phyloP scores from a whole-genome alignment of 139 green algal species.

The Monoraphidium neglectum region DNA sequence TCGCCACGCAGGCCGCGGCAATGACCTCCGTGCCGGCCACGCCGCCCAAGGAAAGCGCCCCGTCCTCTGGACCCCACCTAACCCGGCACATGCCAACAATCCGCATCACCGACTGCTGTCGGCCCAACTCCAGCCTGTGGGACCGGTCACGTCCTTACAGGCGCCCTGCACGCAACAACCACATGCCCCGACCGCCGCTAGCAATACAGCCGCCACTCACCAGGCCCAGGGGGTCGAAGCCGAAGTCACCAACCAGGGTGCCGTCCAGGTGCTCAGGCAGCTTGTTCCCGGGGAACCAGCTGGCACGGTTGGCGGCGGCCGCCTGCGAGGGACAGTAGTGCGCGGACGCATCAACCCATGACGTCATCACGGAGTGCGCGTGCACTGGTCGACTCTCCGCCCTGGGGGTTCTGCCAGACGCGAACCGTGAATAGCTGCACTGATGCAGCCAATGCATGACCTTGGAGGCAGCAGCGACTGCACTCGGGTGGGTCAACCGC shows the following conservation, averaged over 20 bases:
- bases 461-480: neutral
- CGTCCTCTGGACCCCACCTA: too few relatives aligned
- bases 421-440: neutral
- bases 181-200: too few relatives aligned
- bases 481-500: neutral
- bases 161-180: too few relatives aligned
- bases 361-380: neutral
- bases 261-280: constrained; percentile 49
- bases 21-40: too few relatives aligned
- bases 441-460: neutral
- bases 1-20: too few relatives aligned
- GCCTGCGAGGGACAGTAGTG: constrained; percentile 4
- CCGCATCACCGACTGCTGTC: too few relatives aligned
- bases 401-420: neutral
- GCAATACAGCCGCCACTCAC: too few relatives aligned
- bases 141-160: too few relatives aligned
- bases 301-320: constrained; percentile 27
- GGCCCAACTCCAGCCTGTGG: too few relatives aligned
- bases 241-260: constrained; percentile 50
- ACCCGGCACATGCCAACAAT: too few relatives aligned
- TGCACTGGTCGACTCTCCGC: too few relatives aligned
- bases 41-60: too few relatives aligned
- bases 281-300: constrained; percentile 44
- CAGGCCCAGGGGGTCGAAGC: constrained; percentile 86
- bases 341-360: neutral